These are phyloP conservation scores for Boechera divaricarpa DNA, from an alignment of 345 rosid species.

Conservation along the genomic window DNA sequence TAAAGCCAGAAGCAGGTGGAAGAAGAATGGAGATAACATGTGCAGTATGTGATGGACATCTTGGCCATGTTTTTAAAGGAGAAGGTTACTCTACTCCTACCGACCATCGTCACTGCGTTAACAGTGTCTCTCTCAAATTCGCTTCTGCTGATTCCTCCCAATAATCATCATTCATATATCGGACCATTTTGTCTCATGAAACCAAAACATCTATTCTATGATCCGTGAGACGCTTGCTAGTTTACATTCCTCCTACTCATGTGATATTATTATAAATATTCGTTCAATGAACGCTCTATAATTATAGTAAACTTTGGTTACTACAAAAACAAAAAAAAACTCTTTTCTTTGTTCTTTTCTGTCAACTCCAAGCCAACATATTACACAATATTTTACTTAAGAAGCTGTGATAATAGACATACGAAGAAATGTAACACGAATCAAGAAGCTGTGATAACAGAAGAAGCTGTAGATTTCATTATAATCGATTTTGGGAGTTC, in stretches of 20 bases:
- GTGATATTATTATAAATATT: background rate
- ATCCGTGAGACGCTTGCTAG: background rate
- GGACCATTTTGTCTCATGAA: background rate
- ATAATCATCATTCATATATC: background rate
- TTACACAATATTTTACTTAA: background rate
- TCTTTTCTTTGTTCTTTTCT: too few species aligned
- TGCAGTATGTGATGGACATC: background rate
- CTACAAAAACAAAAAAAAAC: background rate
- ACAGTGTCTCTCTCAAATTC: background rate
- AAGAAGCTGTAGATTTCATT: too few species aligned
- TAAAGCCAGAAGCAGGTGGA: background rate
- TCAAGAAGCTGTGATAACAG: background rate
- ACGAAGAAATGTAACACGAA: background rate
- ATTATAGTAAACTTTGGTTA: background rate
- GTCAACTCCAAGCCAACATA: background rate
- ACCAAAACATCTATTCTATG: background rate
- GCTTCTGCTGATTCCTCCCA: background rate
- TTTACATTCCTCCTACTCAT: background rate
- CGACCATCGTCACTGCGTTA: background rate
- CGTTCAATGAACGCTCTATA: background rate
- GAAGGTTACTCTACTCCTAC: background rate
- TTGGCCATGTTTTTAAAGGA: background rate
- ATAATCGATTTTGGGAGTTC: too few species aligned
- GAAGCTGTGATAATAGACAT: too few species aligned
- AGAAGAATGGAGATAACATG: conserved; percentile 1